Evolutionary conservation across 1,139 yeast species (phyloP).

Genomic region (Arxiozyma slooffiae): DNA sequence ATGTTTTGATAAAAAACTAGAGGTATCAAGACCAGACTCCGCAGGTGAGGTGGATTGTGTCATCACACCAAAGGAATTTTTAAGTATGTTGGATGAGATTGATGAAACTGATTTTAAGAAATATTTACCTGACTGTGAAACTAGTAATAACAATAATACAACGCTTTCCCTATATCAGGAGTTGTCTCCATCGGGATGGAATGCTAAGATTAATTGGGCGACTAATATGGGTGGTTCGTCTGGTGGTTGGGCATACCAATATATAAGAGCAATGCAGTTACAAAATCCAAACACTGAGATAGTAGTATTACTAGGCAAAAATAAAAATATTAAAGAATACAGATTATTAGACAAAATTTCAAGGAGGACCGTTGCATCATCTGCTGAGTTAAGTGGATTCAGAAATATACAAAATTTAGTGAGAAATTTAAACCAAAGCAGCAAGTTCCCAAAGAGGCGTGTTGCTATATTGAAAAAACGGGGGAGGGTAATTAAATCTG

Average conservation of each 20-base stretch:
- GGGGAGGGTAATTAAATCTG: not conserved
- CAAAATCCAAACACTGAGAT: slow-evolving; percentile 22
- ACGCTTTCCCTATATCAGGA: slow-evolving; percentile 8
- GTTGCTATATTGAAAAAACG: slow-evolving; percentile 13
- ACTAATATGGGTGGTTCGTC: slow-evolving; percentile 73
- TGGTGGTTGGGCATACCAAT: slow-evolving; percentile 77
- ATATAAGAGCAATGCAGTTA: slow-evolving; percentile 36
- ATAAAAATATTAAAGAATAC: slow-evolving; percentile 66
- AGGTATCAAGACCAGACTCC: slow-evolving; percentile 77
- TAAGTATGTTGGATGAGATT: slow-evolving; percentile 56
- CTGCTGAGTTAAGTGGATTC: slow-evolving; percentile 83
- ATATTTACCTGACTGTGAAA: slow-evolving; percentile 19
- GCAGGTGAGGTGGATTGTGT: slow-evolving; percentile 81
- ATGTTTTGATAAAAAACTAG: slow-evolving; percentile 91
- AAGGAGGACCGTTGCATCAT: slow-evolving; percentile 42
- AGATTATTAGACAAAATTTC: slow-evolving; percentile 35
- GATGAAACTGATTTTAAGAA: slow-evolving; percentile 31
- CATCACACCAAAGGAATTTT: slow-evolving; percentile 78
- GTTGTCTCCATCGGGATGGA: slow-evolving; percentile 23
- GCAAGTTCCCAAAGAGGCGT: slow-evolving; percentile 8
- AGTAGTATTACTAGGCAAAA: slow-evolving; percentile 46
- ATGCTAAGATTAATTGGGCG: slow-evolving; percentile 45
- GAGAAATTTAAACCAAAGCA: slow-evolving; percentile 49
- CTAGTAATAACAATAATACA: too few species aligned
- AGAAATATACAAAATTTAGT: slow-evolving; percentile 90